These are phyloP conservation scores for Paramecium octaurelia DNA, from an alignment of 73 alveolate genomes.

Conservation along the genomic window DNA sequence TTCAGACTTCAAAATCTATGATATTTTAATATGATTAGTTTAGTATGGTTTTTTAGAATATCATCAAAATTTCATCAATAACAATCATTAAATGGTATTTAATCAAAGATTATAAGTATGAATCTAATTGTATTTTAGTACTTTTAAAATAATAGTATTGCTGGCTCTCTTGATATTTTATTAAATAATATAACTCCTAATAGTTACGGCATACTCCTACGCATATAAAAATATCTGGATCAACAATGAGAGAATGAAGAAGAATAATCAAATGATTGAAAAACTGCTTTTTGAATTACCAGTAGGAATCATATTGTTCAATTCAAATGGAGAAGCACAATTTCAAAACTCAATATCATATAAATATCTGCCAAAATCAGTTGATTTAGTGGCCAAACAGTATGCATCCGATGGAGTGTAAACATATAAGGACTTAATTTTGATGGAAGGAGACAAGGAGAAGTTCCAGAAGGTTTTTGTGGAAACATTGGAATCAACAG, in stretches of 20 bases:
- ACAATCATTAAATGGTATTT: neutral
- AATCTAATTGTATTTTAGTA: neutral
- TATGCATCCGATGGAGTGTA: neutral
- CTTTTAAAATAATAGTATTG: neutral
- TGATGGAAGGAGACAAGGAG: neutral
- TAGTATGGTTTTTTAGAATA: neutral
- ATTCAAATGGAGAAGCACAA: neutral
- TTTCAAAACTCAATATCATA: neutral
- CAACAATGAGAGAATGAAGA: neutral
- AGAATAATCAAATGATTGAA: neutral
- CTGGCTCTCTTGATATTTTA: neutral
- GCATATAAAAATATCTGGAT: neutral
- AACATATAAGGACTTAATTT: neutral
- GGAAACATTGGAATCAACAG: neutral
- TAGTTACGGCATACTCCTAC: neutral
- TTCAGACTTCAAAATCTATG: neutral
- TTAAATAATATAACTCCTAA: neutral
- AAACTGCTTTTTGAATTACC: neutral
- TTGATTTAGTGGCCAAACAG: neutral
- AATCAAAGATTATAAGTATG: conserved; percentile 10
- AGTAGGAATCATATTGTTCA: neutral
- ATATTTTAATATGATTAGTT: neutral
- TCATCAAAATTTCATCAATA: neutral
- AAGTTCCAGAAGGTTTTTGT: neutral
- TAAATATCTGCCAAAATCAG: neutral